Base-by-base conservation (phyloP, 2,329 filamentous ascomycete species). In the Albophoma yamanashiensis region DNA sequence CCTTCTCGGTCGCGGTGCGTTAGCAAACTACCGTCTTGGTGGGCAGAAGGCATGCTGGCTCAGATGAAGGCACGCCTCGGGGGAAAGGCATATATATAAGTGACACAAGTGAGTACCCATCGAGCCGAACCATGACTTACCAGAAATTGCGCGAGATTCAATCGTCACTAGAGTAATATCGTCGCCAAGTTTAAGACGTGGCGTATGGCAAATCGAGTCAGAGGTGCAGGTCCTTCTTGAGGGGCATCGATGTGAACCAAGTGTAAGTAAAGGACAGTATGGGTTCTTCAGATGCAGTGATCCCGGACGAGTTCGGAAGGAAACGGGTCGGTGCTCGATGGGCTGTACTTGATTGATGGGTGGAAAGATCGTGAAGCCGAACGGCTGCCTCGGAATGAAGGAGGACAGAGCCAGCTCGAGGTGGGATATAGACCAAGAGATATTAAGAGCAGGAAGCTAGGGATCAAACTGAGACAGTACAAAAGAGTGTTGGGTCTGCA, bases 401-500 rank as follows among this genome's bases (percentile, higher is more conserved):
- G 38, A 40, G 25, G 22, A 40, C 20, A 42, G 39, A 34, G 39
- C 39, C n/a, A n/a, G 17, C 17, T 14, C 20, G n/a, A n/a, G 39
- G 17, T 34, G 38, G 17, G 43, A 34, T 50, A 55, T 45, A 38
- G 50, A 38, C 25, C 25, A n/a, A 56, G 39, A 40, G 11, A 38
- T 52, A 45, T 47, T n/a, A 27, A 59, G 31, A 40, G 20, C n/a
- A 45, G 52, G 56, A 42, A 25, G 36, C 34, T 6, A 52, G 9
- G 42, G 53, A 14, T 31, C 52, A 45, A 31, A 17, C 8, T 14
- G 58, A 56, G 53, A 22, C 53, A 43, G 39, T 38, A 31, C 27
- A 40, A 59, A 57, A 11, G 58, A 59, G 55, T 38, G 58, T 59
- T 59, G 36, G 58, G 55, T 55, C 55, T 42, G 25, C 38, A 17